Percentiles rank a stretch among this genome's conserved stretches.
Conservation (phyloP, 2,329 filamentous ascomycete species). For the Dryadomyces sulphureus region DNA sequence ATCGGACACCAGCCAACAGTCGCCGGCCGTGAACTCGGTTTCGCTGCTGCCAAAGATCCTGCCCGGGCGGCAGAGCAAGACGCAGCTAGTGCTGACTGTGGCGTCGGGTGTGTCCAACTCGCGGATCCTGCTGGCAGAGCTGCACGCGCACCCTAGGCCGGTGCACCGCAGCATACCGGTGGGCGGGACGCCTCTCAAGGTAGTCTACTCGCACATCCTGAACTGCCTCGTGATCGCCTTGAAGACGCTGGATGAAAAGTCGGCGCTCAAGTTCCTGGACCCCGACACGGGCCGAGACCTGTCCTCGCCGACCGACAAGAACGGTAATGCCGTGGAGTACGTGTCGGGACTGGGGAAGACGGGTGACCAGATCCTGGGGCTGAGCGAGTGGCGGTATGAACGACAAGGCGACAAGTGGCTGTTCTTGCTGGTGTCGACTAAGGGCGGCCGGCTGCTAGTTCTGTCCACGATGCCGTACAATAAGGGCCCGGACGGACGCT, state of each 20-base stretch:
- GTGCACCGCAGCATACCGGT: conserved; percentile 35
- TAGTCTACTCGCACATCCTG: conserved; percentile 40
- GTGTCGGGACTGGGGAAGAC: conserved; percentile 40
- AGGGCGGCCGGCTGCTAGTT: conserved; percentile 38
- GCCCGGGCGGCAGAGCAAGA: conserved; percentile 22
- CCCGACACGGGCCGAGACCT: conserved; percentile 37
- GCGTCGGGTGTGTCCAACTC: conserved; percentile 20
- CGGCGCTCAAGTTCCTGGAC: conserved; percentile 42
- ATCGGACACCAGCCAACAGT: conserved; percentile 26
- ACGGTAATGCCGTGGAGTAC: conserved; percentile 26
- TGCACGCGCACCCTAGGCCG: conserved; percentile 28
- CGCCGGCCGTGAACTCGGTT: conserved; percentile 33
- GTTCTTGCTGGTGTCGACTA: conserved; percentile 47
- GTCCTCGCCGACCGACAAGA: conserved; percentile 28
- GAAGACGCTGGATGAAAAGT: conserved; percentile 21
- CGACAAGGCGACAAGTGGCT: conserved; percentile 43
- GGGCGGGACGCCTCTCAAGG: conserved; percentile 30
- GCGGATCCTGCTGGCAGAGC: conserved; percentile 36
- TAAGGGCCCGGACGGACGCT: conserved; percentile 12
- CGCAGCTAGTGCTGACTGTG: conserved; percentile 30
- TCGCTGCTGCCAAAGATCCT: conserved; percentile 26
- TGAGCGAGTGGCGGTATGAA: conserved; percentile 49
- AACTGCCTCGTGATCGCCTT: conserved; percentile 40
- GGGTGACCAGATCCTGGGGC: conserved; percentile 42
- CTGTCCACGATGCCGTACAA: conserved; percentile 28